Evolutionary conservation across 129 eudicot genomes (phyloP), one percentile per base, ranked within the genome.

Genomic region (Helianthus tuberosus): DNA sequence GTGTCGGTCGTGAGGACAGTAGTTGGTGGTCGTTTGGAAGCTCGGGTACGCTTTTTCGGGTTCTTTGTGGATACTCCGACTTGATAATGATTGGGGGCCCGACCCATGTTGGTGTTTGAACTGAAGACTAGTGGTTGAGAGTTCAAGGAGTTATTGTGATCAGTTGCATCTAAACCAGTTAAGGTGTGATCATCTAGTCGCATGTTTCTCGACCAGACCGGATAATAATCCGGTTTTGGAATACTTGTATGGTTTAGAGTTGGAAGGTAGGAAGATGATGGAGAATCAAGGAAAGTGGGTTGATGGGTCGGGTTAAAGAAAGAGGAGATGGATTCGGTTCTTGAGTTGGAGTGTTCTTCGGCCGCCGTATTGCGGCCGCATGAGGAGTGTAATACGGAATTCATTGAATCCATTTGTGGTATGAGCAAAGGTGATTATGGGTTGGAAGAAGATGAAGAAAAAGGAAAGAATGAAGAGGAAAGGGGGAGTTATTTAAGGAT

Each of bases 1-100:
- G 96, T 84, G 86, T 91, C 97, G 49, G 97, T 91, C 12, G 89
- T 86, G 25, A 91, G 84, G 0, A 91, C 97, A 20, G 97, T 91
- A 62, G 97, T 91, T 1, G 97, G 97, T 15, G 97, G 92, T 51
- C 97, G 80, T 59, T 95, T 76, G 2, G 97, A 91, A 46, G 97
- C 97, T 72, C 97, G 81, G 3, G 88, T 82, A 11, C 97, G 83
- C 47, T 91, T 91, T 72, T 87, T 86, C 3, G 92, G 89, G 66
- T 84, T 87, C 65, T 81, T 87, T 36, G 71, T 59, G 5, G 17
- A 55, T 48, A 57, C 58, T 3, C 77, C 60, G n/a, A 48, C n/a
- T 48, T 48, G 53, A 48, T 48, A 15, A 12, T 48, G 53, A 3
- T 12, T 12, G 53, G n/a, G 1, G 4, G 4, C 53, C n/a, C n/a